Percentiles rank a stretch among this genome's conserved stretches.
phyloP scores from a whole-genome alignment of 2,329 filamentous ascomycete genomes.

The Lithohypha guttulata region DNA sequence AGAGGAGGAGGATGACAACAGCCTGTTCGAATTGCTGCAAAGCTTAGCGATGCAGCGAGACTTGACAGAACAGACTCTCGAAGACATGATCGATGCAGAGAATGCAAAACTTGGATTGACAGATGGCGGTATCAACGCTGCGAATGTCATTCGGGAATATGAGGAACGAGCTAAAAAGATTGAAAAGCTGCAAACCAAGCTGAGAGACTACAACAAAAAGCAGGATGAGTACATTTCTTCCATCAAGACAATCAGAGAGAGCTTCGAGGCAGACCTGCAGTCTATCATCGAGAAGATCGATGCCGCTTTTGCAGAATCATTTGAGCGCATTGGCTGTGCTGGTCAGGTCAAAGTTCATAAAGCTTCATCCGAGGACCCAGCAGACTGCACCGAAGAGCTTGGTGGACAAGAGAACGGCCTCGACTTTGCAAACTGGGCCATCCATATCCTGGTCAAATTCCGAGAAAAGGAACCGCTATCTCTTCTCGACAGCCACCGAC shows the following conservation, averaged over 20 bases:
- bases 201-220: constrained; percentile 21
- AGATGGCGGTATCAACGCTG: constrained; percentile 50
- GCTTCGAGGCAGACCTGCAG: constrained; percentile 80
- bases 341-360: constrained; percentile 85
- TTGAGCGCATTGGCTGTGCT: constrained; percentile 85
- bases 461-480: constrained; percentile 76
- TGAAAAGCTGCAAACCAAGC: constrained; percentile 39
- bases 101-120: constrained; percentile 68
- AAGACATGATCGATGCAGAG: constrained; percentile 63
- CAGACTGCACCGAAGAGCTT: constrained; percentile 19
- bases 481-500: constrained; percentile 77
- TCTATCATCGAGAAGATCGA: constrained; percentile 69
- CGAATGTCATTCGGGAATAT: constrained; percentile 64
- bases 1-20: constrained; percentile 13
- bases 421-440: constrained; percentile 87
- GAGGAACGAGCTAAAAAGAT: constrained; percentile 62
- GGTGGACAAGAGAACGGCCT: constrained; percentile 41
- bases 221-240: constrained; percentile 46
- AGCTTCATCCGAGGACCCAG: constrained; percentile 33
- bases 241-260: constrained; percentile 55
- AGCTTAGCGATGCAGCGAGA: constrained; percentile 32
- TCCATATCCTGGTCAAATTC: constrained; percentile 92
- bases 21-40: constrained; percentile 10
- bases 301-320: constrained; percentile 84
- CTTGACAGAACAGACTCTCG: constrained; percentile 53